These are phyloP conservation scores for Alternaria incomplexa DNA, from an alignment of 2,329 filamentous ascomycete genomes.

Conservation along the genomic window DNA sequence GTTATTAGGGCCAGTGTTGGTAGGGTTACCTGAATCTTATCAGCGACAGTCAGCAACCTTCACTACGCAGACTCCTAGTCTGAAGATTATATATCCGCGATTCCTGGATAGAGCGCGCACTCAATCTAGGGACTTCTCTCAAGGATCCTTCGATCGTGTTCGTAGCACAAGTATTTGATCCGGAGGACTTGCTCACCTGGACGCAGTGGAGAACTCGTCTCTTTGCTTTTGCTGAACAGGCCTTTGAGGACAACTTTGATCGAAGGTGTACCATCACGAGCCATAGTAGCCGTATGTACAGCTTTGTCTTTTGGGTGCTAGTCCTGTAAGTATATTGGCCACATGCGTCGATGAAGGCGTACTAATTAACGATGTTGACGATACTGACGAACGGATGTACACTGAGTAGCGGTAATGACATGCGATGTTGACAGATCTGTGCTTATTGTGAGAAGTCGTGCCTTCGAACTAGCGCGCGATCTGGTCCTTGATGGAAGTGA, in stretches of 20 bases:
- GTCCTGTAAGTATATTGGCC: background rate
- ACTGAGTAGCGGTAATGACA: background rate
- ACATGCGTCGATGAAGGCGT: background rate
- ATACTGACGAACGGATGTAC: background rate
- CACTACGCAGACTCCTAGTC: background rate
- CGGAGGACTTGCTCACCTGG: background rate
- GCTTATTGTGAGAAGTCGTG: background rate
- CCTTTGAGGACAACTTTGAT: background rate
- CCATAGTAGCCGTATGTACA: background rate
- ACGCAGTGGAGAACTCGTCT: background rate
- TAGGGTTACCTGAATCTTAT: background rate
- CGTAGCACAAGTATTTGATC: background rate
- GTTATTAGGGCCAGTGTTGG: background rate
- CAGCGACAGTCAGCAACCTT: background rate
- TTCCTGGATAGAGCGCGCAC: background rate
- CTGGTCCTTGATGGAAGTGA: background rate
- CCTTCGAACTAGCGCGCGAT: background rate
- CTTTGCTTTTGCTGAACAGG: background rate
- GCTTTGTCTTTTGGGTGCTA: background rate
- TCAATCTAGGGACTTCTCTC: background rate
- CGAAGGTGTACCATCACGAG: background rate
- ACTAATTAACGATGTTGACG: background rate
- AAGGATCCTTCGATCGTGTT: background rate
- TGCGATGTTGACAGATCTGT: background rate
- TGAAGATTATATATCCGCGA: background rate